Evolutionary conservation across 2,329 filamentous ascomycete species (phyloP).

Genomic region (Pseudopyrenochaeta lycopersici): DNA sequence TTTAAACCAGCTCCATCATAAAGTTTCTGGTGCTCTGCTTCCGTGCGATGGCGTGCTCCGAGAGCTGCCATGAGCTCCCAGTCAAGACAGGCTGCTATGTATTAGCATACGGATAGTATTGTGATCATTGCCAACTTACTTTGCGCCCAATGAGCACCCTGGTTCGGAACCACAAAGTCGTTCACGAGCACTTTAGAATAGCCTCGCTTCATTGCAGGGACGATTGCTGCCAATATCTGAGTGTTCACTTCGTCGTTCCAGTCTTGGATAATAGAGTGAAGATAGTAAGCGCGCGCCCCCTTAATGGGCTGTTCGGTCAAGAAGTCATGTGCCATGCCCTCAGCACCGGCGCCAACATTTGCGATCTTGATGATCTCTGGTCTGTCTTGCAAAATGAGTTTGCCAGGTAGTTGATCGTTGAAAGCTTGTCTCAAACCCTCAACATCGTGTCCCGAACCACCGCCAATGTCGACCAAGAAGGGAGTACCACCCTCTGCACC

Average conservation of each 20-base stretch:
- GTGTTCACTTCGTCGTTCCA: slow-evolving; percentile 34
- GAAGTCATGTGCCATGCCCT: slow-evolving; percentile 48
- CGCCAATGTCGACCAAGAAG: slow-evolving; percentile 36
- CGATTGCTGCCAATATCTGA: slow-evolving; percentile 30
- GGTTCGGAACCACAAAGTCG: slow-evolving; percentile 36
- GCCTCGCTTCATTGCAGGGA: slow-evolving; percentile 37
- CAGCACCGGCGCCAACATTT: slow-evolving; percentile 27
- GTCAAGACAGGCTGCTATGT: slow-evolving; percentile 23
- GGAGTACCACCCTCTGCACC: slow-evolving; percentile 18
- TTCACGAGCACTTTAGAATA: slow-evolving; percentile 41
- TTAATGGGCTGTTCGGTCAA: slow-evolving; percentile 42
- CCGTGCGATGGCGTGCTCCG: slow-evolving; percentile 33
- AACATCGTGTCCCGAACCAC: slow-evolving; percentile 35
- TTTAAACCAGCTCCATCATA: slow-evolving; percentile 30
- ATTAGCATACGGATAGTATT: neutral
- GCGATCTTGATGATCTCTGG: slow-evolving; percentile 34
- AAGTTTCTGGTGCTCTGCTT: slow-evolving; percentile 26
- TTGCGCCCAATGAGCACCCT: slow-evolving; percentile 33
- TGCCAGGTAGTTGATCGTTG: slow-evolving; percentile 20
- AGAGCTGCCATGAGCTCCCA: slow-evolving; percentile 36
- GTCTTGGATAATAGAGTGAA: slow-evolving; percentile 42
- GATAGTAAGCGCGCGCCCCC: slow-evolving; percentile 39
- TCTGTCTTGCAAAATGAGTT: slow-evolving; percentile 32
- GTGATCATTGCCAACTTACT: slow-evolving; percentile 12
- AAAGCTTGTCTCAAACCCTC: slow-evolving; percentile 28